A percentile compares a stretch with the other conserved stretches of the same genome.
These are phyloP conservation scores for Vitis hybrid DNA, from an alignment of 177 flowering plant species.

Conservation along the genomic window DNA sequence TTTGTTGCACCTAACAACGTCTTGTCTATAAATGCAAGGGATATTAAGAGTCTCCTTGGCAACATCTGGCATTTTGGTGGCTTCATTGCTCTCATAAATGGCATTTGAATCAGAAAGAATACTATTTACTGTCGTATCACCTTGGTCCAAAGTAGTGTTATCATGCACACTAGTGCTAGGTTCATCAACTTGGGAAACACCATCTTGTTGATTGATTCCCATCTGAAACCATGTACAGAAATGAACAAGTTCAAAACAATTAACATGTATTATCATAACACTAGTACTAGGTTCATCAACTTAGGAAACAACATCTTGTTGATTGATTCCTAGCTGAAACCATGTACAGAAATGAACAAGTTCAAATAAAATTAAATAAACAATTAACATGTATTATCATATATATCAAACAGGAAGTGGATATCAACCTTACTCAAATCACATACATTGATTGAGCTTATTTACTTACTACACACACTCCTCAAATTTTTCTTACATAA, in stretches of 20 bases:
- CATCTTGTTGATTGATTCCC: constrained; percentile 33
- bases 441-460: too few species aligned
- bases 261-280: constrained; percentile 3
- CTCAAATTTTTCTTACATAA: too few species aligned
- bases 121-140: constrained; percentile 13
- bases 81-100: constrained; percentile 20
- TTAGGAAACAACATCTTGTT: constrained; percentile 16
- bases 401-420: too few species aligned
- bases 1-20: constrained; percentile 64
- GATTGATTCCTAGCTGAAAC: constrained; percentile 44
- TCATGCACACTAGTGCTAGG: constrained; percentile 10
- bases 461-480: too few species aligned
- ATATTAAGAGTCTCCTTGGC: constrained; percentile 24
- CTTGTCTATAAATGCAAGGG: constrained; percentile 69
- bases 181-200: constrained; percentile 18
- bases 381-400: too few species aligned
- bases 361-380: too few species aligned
- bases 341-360: background rate
- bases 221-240: constrained; percentile 28
- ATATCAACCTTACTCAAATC: too few species aligned
- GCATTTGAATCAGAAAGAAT: constrained; percentile 14
- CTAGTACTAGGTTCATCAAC: constrained; percentile 16
- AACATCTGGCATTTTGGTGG: constrained; percentile 20
- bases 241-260: too few species aligned
- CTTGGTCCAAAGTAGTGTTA: constrained; percentile 3